Conservation (phyloP, 371 early-diverging fungal genomes). For the Apophysomyces sp. region DNA sequence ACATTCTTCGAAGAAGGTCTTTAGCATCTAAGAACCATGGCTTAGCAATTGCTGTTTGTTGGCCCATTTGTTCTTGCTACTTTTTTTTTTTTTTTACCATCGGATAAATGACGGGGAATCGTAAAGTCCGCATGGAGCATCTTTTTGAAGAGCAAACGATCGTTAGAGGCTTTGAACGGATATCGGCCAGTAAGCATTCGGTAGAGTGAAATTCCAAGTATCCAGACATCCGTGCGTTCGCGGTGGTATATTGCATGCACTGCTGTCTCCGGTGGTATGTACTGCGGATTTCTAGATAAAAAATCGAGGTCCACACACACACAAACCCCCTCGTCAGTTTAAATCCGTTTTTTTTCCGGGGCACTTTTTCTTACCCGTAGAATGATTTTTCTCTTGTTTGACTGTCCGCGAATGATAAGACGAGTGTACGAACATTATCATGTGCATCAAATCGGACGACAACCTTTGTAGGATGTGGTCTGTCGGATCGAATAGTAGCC, state of each 20-base stretch:
- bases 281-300: conserved; percentile 24
- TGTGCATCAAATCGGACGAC: conserved; percentile 6
- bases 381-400: conserved; percentile 4
- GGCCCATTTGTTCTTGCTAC: not conserved
- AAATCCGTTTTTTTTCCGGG: no score
- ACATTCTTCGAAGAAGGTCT: conserved; percentile 39
- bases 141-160: conserved; percentile 35
- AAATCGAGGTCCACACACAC: not conserved
- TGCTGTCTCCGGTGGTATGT: conserved; percentile 39
- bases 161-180: conserved; percentile 39
- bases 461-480: conserved; percentile 6
- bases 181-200: conserved; percentile 36
- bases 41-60: no score
- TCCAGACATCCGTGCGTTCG: conserved; percentile 41
- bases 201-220: conserved; percentile 40
- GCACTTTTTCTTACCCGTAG: conserved; percentile 8
- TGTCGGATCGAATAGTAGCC: conserved; percentile 1
- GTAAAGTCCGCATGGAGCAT: conserved; percentile 38
- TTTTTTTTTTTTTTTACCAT: conserved; percentile 20
- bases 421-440: conserved; percentile 4
- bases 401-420: not conserved
- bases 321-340: no score
- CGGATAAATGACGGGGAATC: conserved; percentile 36
- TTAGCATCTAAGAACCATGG: conserved; percentile 27
- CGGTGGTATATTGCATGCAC: conserved; percentile 19